Base-by-base conservation (phyloP, 2,329 filamentous ascomycete genomes). In the Annulohypoxylon truncatum region DNA sequence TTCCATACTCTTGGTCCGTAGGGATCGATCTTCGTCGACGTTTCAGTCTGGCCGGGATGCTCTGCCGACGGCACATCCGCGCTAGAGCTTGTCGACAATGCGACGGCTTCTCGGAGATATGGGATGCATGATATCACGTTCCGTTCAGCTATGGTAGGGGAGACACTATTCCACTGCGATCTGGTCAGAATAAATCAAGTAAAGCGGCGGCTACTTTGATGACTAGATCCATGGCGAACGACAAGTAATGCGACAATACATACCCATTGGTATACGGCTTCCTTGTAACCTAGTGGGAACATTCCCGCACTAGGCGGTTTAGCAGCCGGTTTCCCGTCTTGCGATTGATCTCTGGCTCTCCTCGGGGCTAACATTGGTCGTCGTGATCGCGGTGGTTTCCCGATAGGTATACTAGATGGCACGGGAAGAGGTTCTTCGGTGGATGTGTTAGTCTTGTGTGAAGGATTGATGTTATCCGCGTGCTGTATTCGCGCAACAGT, bases 181-280 rank as follows among this genome's bases (percentile, higher is more conserved):
- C 18, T 75, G 38, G 73, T 53, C 52, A 68, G 71, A 71, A 65
- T 46, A 65, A 8, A 54, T 40, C 29, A 50, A 31, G 18, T 28
- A 28, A 28, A 22, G 31, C 9, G 22, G 22, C 13, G 10, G 8
- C 24, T 58, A 63, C 57, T 2, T 28, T 9, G 22, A 6, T 7
- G 13, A 26, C 6, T 18, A 48, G 24, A 15, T 18, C 15, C 5
- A 48, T 12, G 24, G 50, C 31, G 31, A 5, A 15, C 29, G 7
- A 4, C 10, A 31, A 46, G 66, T 40, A 63, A 64, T 2, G 10
- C 7, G 22, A 57, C 24, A 31, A 54, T 55, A 84, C 89, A 69
- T 80, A 93, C 92, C 93, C 96, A 98, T 85, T 98, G 95, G 72
- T 87, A 90, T 68, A 93, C 93, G 13, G 93, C 95, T 63, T 97